Evolutionary conservation across 108 stramenopile species (phyloP).

Genomic region (Nitzschia inconspicua): DNA sequence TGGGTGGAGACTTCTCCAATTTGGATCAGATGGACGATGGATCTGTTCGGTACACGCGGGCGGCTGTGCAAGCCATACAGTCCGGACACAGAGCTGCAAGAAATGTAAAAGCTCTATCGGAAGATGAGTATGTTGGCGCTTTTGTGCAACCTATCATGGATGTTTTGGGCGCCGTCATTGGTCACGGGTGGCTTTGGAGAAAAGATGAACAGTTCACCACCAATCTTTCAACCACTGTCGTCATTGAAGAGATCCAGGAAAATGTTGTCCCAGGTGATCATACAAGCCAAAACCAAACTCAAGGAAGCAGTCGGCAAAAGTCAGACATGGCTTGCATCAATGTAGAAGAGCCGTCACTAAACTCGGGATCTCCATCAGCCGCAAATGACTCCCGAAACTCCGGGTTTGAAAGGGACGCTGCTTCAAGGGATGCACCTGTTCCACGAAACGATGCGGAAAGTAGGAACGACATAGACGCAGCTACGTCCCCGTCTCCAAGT

Average conservation of each 20-base stretch:
- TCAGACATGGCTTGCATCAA: not conserved
- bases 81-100: conserved; percentile 21
- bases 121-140: conserved; percentile 21
- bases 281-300: too few species aligned
- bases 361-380: not conserved
- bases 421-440: not conserved
- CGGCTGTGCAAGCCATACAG: conserved; percentile 25
- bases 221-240: too few species aligned
- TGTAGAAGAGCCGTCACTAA: not conserved
- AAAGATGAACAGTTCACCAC: conserved; percentile 4
- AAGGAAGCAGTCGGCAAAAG: not conserved
- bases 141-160: conserved; percentile 12
- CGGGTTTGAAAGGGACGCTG: not conserved
- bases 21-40: not conserved
- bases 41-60: conserved; percentile 18
- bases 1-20: not conserved
- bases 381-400: not conserved
- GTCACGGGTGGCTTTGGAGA: conserved; percentile 28
- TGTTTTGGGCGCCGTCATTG: not conserved
- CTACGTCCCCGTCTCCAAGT: not conserved
- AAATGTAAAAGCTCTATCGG: conserved; percentile 20
- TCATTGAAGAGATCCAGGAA: too few species aligned
- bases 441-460: not conserved
- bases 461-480: not conserved
- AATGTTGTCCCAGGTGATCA: too few species aligned